These are phyloP conservation scores for Teunomyces gatunensis DNA, from an alignment of 805 yeast species.

Conservation along the genomic window DNA sequence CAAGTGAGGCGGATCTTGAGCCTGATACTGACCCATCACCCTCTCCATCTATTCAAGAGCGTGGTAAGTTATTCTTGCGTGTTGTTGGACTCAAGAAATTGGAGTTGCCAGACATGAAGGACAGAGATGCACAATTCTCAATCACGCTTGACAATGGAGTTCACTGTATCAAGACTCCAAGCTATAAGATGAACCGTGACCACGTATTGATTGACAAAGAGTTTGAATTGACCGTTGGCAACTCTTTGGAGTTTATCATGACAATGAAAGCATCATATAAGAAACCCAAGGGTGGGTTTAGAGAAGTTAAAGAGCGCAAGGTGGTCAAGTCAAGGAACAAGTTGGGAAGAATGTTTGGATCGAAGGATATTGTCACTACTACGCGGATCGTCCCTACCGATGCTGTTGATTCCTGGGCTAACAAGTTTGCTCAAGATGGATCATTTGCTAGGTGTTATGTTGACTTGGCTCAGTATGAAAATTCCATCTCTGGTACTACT, in stretches of 20 bases:
- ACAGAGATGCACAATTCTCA: slow-evolving; percentile 48
- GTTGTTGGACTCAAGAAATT: slow-evolving; percentile 47
- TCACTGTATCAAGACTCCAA: slow-evolving; percentile 69
- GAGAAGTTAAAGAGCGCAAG: slow-evolving; percentile 60
- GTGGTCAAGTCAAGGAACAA: slow-evolving; percentile 45
- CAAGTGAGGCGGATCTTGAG: neutral
- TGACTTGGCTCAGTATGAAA: slow-evolving; percentile 56
- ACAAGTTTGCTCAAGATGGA: slow-evolving; percentile 76
- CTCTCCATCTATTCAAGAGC: slow-evolving; percentile 22
- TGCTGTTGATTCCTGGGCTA: slow-evolving; percentile 58
- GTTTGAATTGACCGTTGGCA: slow-evolving; percentile 70
- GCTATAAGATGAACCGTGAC: slow-evolving; percentile 35
- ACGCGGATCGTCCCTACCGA: slow-evolving; percentile 53
- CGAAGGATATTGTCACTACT: slow-evolving; percentile 45
- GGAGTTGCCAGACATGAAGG: slow-evolving; percentile 44
- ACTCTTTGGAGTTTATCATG: slow-evolving; percentile 59
- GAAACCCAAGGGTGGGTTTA: slow-evolving; percentile 47
- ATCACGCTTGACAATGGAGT: slow-evolving; percentile 75
- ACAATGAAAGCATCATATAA: slow-evolving; percentile 69
- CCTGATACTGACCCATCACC: neutral
- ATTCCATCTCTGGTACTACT: slow-evolving; percentile 52
- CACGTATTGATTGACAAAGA: slow-evolving; percentile 58
- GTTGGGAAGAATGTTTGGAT: slow-evolving; percentile 47
- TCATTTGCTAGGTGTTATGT: slow-evolving; percentile 81
- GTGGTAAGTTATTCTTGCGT: slow-evolving; percentile 56